Percentiles rank a stretch among this genome's conserved stretches.
Evolutionary conservation across 2,329 filamentous ascomycete species (phyloP).

Genomic region (Erysiphe neolycopersici): DNA sequence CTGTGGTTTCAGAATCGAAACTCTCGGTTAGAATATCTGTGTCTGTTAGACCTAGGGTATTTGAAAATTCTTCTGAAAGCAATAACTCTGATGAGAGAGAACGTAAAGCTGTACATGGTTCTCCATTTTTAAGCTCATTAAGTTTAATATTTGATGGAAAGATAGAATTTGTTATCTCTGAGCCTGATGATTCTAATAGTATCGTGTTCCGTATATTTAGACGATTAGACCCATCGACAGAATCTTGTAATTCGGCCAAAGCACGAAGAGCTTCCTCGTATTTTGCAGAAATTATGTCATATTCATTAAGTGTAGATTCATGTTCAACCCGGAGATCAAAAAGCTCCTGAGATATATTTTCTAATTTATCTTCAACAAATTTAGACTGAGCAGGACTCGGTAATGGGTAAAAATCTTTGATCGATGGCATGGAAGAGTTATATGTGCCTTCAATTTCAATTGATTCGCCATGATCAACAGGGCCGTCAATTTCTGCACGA

Average conservation of each 20-base stretch:
- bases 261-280: constrained; percentile 73
- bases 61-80: constrained; percentile 53
- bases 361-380: constrained; percentile 78
- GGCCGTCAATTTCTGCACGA: constrained; percentile 10
- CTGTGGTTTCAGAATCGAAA: constrained; percentile 7
- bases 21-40: constrained; percentile 23
- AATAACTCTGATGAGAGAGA: constrained; percentile 88
- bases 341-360: constrained; percentile 73
- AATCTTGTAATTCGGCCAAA: constrained; percentile 63
- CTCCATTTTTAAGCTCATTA: constrained; percentile 39
- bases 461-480: constrained; percentile 12
- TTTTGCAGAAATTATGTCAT: constrained; percentile 56
- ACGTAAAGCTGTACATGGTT: constrained; percentile 52
- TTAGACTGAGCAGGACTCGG: constrained; percentile 51
- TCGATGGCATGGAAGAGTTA: constrained; percentile 11
- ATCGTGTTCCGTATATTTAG: constrained; percentile 27
- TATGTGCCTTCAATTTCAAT: constrained; percentile 15
- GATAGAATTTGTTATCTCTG: constrained; percentile 37
- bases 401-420: constrained; percentile 13
- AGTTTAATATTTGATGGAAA: constrained; percentile 60
- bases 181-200: constrained; percentile 23
- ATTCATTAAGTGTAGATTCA: constrained; percentile 57
- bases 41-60: constrained; percentile 35
- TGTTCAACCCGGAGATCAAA: constrained; percentile 78
- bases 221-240: constrained; percentile 52